Base-by-base conservation (phyloP, 1,284 basidiomycete species). In the Naganishia albida region DNA sequence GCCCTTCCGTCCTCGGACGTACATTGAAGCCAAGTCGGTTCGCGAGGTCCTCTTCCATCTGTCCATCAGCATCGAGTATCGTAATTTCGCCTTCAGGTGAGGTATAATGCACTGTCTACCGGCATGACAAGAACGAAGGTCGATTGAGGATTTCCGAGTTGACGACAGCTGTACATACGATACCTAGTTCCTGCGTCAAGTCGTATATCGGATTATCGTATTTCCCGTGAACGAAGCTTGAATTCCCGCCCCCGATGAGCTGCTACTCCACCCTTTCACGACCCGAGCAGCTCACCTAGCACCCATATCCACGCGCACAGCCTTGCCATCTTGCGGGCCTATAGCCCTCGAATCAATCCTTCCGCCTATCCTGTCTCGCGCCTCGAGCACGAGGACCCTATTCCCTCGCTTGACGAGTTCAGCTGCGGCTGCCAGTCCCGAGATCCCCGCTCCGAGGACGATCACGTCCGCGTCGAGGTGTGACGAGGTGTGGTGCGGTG, bases 371-470 rank as follows among this genome's bases (percentile, higher is more conserved):
- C 76, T 66, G 26, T 75, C 68, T 25, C 76, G 59, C 7, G 75
- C 76, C 62, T 77, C 76, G 38, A 77, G 69, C 10, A 76, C 63
- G n/a, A 73, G 53, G 10, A 74, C 74, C 52, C 64, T 74, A 46
- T 70, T 70, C 12, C 73, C 72, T 13, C 64, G 66, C 50, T 71
- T 64, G 4, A 56, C 54, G 4, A 65, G 42, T 34, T 52, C 46
- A 7, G 48, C 56, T 6, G 64, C 64, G 4, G 55, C 51, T 13
- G 64, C 64, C 16, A 65, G 28, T 18, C 64, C 64, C 30, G 64
- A 65, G 40, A 65, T 57, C 2, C 64, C 64, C 13, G 52, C 64
- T 52, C 64, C 64, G 25, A 65, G 49, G 10, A 65, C 48, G 18
- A 65, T 60, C 4, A 56, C 64, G 34, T 65, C 64, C n/a, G 56